A percentile compares a stretch with the other conserved stretches of the same genome.
Evolutionary conservation across 306 rosid genomes (phyloP).

Genomic region (Crotalaria pallida): DNA sequence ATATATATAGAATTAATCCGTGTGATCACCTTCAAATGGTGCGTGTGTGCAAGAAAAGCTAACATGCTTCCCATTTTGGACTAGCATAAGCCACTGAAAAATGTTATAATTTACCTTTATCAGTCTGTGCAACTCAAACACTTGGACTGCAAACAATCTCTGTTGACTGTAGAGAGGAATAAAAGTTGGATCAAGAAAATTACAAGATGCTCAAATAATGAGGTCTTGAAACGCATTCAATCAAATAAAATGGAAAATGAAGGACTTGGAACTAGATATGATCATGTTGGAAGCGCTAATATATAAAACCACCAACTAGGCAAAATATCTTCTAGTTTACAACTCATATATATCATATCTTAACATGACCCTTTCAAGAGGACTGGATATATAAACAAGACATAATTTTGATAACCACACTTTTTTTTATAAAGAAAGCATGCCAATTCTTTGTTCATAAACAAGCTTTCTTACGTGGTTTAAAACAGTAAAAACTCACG

Average conservation of each 20-base stretch:
- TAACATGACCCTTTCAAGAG: not conserved
- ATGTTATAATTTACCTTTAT: constrained; percentile 51
- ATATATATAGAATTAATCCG: constrained; percentile 21
- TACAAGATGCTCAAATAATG: constrained; percentile 22
- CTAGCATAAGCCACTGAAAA: constrained; percentile 12
- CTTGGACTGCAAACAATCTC: constrained; percentile 71
- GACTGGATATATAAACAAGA: not conserved
- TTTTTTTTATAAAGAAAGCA: not conserved
- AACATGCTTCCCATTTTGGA: constrained; percentile 20
- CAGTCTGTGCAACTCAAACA: constrained; percentile 74
- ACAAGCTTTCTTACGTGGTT: not conserved
- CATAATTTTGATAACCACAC: not conserved
- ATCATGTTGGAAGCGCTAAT: not conserved
- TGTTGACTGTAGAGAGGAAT: constrained; percentile 78
- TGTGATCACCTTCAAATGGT: not conserved
- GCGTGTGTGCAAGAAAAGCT: not conserved
- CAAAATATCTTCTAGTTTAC: not conserved
- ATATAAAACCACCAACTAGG: constrained; percentile 10
- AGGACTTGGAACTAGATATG: constrained; percentile 17
- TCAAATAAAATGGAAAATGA: constrained; percentile 19
- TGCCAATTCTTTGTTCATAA: not conserved
- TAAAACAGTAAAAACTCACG: not conserved
- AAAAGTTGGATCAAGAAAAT: constrained; percentile 58
- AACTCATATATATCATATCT: not conserved
- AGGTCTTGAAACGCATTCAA: constrained; percentile 19